Percentiles rank a stretch among this genome's conserved stretches.
These are phyloP conservation scores for Monoraphidium neglectum DNA, from an alignment of 139 green algal species.

Conservation along the genomic window DNA sequence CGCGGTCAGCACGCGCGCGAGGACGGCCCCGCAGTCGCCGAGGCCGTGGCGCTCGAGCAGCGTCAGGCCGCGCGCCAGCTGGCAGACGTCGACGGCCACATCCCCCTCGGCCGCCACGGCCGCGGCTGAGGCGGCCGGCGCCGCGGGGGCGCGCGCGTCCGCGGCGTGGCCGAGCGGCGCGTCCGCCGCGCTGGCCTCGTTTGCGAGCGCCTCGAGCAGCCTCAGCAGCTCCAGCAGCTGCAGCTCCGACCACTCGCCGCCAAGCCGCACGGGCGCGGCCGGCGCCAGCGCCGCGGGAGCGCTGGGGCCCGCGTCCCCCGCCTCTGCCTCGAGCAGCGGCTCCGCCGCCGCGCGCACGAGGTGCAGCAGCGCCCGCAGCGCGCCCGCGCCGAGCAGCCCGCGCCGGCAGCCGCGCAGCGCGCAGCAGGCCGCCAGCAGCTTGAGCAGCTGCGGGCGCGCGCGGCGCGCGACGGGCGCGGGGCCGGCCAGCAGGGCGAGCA, in stretches of 20 bases:
- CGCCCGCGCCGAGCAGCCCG: slow-evolving; percentile 38
- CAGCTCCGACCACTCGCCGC: slow-evolving; percentile 1
- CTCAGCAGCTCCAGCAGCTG: slow-evolving; percentile 46
- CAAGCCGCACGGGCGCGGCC: not conserved
- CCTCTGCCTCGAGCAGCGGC: slow-evolving; percentile 28
- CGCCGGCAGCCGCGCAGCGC: slow-evolving; percentile 37
- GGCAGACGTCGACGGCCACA: not conserved
- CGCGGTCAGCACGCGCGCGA: slow-evolving; percentile 60
- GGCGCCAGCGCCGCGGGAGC: slow-evolving; percentile 4
- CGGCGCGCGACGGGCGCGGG: slow-evolving; percentile 3
- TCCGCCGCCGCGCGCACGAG: slow-evolving; percentile 29
- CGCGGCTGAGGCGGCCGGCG: not conserved
- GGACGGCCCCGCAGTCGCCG: slow-evolving; percentile 23
- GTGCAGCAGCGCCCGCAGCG: slow-evolving; percentile 35
- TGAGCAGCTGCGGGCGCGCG: slow-evolving; percentile 14
- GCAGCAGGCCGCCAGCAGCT: slow-evolving; percentile 20
- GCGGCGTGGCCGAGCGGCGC: too few species aligned
- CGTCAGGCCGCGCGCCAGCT: slow-evolving; percentile 39
- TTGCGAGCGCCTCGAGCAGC: slow-evolving; percentile 38
- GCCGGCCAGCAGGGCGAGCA: slow-evolving; percentile 16
- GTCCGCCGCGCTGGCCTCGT: slow-evolving; percentile 11
- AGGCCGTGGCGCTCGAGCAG: slow-evolving; percentile 28
- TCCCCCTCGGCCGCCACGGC: too few species aligned
- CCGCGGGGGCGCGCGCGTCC: too few species aligned
- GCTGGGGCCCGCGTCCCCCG: not conserved